Evolutionary conservation across 495 filamentous ascomycete species (phyloP).

Genomic region (Hapsidospora chrysogenum): DNA sequence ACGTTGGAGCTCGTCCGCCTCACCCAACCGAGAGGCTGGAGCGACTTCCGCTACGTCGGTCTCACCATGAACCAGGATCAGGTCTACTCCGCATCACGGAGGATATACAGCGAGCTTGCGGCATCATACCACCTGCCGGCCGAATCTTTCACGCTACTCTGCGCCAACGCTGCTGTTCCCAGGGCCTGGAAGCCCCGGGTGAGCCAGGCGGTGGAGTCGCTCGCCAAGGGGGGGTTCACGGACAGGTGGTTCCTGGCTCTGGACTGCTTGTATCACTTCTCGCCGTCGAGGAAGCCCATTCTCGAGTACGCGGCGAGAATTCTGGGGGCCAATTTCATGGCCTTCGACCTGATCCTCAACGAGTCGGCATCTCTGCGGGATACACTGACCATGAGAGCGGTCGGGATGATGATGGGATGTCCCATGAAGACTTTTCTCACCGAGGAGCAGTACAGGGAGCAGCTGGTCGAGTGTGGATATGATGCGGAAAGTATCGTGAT

Average conservation of each 20-base stretch:
- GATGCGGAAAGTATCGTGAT: conserved; percentile 17
- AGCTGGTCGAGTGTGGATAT: conserved; percentile 17
- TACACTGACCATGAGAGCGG: background rate
- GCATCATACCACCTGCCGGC: too few species aligned
- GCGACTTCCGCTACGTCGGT: conserved; percentile 1
- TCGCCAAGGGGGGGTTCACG: background rate
- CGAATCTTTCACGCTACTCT: background rate
- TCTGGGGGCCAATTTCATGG: conserved; percentile 27
- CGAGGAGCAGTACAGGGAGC: conserved; percentile 3
- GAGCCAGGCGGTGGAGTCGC: background rate
- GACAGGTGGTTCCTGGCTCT: conserved; percentile 29
- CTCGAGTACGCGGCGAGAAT: conserved; percentile 15
- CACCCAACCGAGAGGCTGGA: too few species aligned
- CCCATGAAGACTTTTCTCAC: conserved; percentile 4
- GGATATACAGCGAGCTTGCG: background rate
- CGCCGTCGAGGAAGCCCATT: conserved; percentile 24
- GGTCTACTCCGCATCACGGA: background rate
- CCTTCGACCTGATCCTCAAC: conserved; percentile 4
- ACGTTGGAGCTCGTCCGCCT: conserved; percentile 13
- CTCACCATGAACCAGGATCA: background rate
- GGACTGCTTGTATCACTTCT: conserved; percentile 34
- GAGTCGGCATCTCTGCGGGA: background rate
- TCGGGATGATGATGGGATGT: conserved; percentile 6
- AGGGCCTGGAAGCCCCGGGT: background rate
- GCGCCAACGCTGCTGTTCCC: background rate